Evolutionary conservation across 2,329 filamentous ascomycete species (phyloP), one percentile per base, ranked within the genome.

Genomic region (Proliferodiscus dingleyae): DNA sequence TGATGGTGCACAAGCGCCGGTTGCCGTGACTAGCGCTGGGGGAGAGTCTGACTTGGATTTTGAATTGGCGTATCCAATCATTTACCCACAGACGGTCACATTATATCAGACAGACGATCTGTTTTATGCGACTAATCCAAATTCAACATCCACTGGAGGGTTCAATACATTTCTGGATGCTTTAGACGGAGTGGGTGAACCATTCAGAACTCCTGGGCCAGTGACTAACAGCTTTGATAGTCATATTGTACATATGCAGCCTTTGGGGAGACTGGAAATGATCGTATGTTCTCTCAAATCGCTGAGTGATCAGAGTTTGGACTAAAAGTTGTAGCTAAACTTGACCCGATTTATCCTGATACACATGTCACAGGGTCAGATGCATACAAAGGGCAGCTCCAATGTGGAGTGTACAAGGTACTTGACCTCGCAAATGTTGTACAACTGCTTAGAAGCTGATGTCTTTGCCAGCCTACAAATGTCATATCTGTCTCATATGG

Each of bases 401-500:
- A 53, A 40, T 55, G 53, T 11, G 53, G 53, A 28, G 23, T 46
- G 8, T 55, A 41, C 40, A 52, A 48, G 24, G 30, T 33, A 13
- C 10, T 13, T 33, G 15, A n/a, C 11, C 11, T n/a, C n/a, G n/a
- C 7, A 7, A 33, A 16, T 16, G 7, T 33, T 33, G 10, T 13
- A 15, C 7, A n/a, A 7, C 10, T 33, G 7, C 13, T 7, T 33
- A 13, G 8, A n/a, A 33, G 30, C 15, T 33, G 15, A 33, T 33
- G 10, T 33, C 16, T 15, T 7, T 10, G 30, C 13, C n/a, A 33
- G 24, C 50, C 54, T n/a, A 55, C 58, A 9, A 53, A 56, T 9
- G 58, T 61, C 13, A 74, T 87, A 57, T 77, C 72, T 42, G 80
- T 77, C 10, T 84, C 80, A 0, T 87, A 87, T 60, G 81, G 80